A percentile compares a stretch with the other conserved stretches of the same genome.
phyloP scores from a whole-genome alignment of 768 basidiomycete species.

The Megacollybia marginata region DNA sequence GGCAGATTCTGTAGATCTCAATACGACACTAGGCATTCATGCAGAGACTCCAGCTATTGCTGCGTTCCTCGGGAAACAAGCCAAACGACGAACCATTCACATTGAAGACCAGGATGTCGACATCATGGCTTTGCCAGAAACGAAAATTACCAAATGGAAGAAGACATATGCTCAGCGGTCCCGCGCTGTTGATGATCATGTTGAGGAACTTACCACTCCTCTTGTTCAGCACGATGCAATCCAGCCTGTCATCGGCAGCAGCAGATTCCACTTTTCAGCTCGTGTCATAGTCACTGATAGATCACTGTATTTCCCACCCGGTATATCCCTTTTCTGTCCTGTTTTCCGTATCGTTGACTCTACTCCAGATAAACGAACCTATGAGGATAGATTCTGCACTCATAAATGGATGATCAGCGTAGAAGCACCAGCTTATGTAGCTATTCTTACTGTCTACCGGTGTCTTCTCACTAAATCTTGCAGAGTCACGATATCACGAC shows the following conservation, averaged over 20 bases:
- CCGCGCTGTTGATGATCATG: background rate
- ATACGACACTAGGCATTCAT: constrained; percentile 39
- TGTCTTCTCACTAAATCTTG: background rate
- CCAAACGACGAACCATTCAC: constrained; percentile 32
- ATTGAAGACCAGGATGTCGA: constrained; percentile 33
- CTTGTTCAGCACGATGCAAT: background rate
- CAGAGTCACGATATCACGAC: constrained; percentile 35
- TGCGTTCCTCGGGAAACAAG: constrained; percentile 37
- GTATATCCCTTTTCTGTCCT: too few relatives aligned
- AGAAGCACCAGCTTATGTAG: constrained; percentile 45
- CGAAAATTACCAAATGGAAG: constrained; percentile 20
- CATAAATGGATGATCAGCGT: constrained; percentile 53
- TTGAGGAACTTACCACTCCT: background rate
- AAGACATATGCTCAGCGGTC: constrained; percentile 30
- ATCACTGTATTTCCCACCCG: background rate
- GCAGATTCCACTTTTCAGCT: constrained; percentile 42
- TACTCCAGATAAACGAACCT: background rate
- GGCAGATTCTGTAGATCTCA: constrained; percentile 18
- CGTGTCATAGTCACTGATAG: constrained; percentile 41
- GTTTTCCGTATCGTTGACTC: background rate
- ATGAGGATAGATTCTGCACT: background rate
- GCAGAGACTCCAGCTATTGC: constrained; percentile 44
- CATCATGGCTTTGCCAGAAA: constrained; percentile 17
- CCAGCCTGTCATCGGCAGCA: constrained; percentile 16
- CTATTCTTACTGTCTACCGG: constrained; percentile 7